Conservation (phyloP, 805 yeast genomes). For the Candida corydali region DNA sequence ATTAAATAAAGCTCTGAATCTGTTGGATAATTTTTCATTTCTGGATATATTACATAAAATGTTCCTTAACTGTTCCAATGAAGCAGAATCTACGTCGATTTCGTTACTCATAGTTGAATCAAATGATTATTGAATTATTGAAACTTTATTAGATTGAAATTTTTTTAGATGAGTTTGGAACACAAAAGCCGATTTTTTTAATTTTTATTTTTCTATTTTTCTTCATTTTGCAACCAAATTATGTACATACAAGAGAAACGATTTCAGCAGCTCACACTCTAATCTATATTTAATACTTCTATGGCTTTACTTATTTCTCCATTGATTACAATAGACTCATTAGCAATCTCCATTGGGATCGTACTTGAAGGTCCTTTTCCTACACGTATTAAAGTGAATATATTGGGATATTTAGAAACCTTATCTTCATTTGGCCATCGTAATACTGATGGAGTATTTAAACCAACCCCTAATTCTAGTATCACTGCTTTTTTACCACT, state of each 20-base stretch:
- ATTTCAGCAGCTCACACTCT: too few relatives aligned
- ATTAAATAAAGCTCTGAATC: constrained; percentile 93
- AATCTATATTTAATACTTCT: neutral
- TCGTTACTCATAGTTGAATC: constrained; percentile 12
- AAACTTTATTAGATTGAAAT: neutral
- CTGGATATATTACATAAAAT: constrained; percentile 64
- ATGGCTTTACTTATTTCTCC: constrained; percentile 2
- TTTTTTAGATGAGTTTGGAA: constrained; percentile 1
- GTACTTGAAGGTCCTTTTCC: constrained; percentile 5
- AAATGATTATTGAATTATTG: too few relatives aligned
- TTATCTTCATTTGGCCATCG: constrained; percentile 7
- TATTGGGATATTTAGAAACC: neutral
- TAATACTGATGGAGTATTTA: constrained; percentile 6
- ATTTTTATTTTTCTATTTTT: neutral
- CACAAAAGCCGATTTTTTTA: constrained; percentile 4
- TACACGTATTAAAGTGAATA: constrained; percentile 4
- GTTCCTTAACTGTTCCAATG: constrained; percentile 68
- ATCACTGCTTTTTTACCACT: constrained; percentile 1
- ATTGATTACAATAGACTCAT: neutral
- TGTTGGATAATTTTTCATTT: constrained; percentile 67
- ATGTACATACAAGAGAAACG: neutral
- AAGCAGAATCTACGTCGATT: constrained; percentile 37
- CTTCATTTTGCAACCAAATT: too few relatives aligned
- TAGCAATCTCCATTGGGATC: constrained; percentile 1
- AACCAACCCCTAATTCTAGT: constrained; percentile 5